phyloP scores from a whole-genome alignment of 1,284 basidiomycete genomes.

The Boletus sp. region DNA sequence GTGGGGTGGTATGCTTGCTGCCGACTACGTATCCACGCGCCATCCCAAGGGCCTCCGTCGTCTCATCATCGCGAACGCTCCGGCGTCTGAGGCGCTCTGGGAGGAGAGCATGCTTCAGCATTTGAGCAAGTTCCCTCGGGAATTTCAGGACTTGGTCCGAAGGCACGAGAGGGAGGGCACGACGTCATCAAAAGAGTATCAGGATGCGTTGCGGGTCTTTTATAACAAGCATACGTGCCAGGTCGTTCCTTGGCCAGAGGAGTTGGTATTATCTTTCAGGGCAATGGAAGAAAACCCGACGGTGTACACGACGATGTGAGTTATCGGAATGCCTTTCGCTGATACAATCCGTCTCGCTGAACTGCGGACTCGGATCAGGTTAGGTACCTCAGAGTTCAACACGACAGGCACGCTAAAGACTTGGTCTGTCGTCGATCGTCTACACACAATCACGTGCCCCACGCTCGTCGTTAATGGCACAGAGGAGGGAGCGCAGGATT shows the following conservation, averaged over 20 bases:
- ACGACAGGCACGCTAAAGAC: conserved; percentile 30
- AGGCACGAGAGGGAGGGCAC: conserved; percentile 29
- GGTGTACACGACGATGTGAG: conserved; percentile 27
- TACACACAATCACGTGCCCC: conserved; percentile 30
- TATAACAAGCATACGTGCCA: conserved; percentile 22
- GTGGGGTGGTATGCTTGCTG: conserved; percentile 48
- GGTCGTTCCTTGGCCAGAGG: conserved; percentile 24
- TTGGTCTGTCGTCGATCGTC: conserved; percentile 32
- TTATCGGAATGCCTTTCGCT: neutral
- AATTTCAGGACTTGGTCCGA: conserved; percentile 17
- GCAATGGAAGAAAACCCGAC: conserved; percentile 23
- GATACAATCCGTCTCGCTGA: neutral
- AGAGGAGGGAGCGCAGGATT: conserved; percentile 30
- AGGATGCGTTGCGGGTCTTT: conserved; percentile 21
- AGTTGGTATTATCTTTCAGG: conserved; percentile 23
- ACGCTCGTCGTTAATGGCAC: conserved; percentile 35
- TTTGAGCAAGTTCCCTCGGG: conserved; percentile 20
- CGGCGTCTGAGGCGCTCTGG: conserved; percentile 24
- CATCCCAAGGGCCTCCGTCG: conserved; percentile 23
- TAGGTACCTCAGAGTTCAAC: conserved; percentile 32
- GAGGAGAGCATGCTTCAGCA: conserved; percentile 13
- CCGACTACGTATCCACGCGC: conserved; percentile 17
- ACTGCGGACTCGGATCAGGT: conserved; percentile 23
- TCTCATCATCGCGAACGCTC: conserved; percentile 28
- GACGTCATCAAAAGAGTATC: conserved; percentile 24